Base-by-base conservation (phyloP, 106 monocot genomes). In the Allium cepa region DNA sequence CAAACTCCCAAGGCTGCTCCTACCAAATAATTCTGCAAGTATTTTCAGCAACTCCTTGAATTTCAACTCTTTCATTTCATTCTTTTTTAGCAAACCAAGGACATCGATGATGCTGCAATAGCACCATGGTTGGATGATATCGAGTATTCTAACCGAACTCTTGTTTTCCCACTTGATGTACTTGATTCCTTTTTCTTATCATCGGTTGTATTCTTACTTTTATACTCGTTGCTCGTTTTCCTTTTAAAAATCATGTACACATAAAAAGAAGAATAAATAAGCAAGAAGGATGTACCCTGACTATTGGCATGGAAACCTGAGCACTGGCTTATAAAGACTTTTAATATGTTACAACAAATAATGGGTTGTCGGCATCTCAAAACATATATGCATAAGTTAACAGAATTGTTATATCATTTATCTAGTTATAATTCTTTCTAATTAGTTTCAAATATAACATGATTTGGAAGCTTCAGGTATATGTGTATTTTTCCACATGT, bases 41-140 rank as follows among this genome's bases (percentile, higher is more conserved):
- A 81, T 75, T 62, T 64, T 75, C 62, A 86, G 51, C 76, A 86
- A 53, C 8, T 79, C 82, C 62, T 86, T 78, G 7, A 86, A 82
- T 12, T 49, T 75, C 56, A 85, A 9, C 46, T 69, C 74, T 22
- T 51, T 62, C 46, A 46, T 45, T 53, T 13, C 15, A 8, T 55
- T 57, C 16, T 66, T 69, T 22, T 46, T 59, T 59, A 81, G 69
- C 14, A 85, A 0, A 75, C 55, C 59, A 81, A 69, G 18, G 81
- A 75, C 11, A 75, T 22, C 11, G 69, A 50, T 2, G 56, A 17
- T n/a, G 66, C 28, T 0, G 52, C 28, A 1, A 59, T 14, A 9
- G 62, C 62, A 16, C 60, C 56, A 7, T 66, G 53, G 7, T 46
- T 56, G 0, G 77, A 46, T 0, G 69, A 18, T 11, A 72, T 67